Conservation (phyloP, 1,284 basidiomycete genomes). For the Wallemia hederae region DNA sequence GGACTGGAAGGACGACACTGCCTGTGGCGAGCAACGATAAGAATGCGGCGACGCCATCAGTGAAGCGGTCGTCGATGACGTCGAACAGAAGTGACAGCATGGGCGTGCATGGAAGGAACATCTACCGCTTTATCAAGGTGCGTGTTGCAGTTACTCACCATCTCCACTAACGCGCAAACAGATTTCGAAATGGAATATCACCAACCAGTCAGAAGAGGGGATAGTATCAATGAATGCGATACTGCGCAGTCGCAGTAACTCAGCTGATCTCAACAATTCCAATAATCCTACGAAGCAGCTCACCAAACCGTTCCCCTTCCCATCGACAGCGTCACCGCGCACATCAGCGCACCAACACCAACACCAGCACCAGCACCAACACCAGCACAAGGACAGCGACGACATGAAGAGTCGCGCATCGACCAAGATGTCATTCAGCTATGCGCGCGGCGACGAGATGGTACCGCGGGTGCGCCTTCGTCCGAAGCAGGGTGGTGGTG, state of each 20-base stretch:
- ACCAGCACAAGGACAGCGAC: not conserved
- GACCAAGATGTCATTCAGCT: not conserved
- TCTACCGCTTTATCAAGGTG: conserved; percentile 66
- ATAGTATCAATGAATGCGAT: not conserved
- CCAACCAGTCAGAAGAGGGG: not conserved
- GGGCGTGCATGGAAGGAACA: conserved; percentile 24
- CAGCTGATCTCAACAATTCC: not conserved
- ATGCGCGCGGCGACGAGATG: not conserved
- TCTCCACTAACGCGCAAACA: not conserved
- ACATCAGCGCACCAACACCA: not conserved
- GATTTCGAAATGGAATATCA: not conserved
- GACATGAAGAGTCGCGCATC: not conserved
- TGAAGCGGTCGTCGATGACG: conserved; percentile 41
- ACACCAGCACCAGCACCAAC: too few species aligned
- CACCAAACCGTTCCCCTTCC: too few species aligned
- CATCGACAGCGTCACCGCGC: too few species aligned
- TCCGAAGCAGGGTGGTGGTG: not conserved
- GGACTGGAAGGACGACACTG: conserved; percentile 59
- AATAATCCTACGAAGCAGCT: not conserved
- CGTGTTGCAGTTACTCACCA: conserved; percentile 6
- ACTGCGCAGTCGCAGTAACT: not conserved
- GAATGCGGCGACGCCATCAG: conserved; percentile 40
- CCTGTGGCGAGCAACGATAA: conserved; percentile 54
- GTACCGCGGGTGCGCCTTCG: not conserved
- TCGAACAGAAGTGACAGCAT: too few species aligned